These are phyloP conservation scores for Skeletonema menzelii DNA, from an alignment of 108 stramenopile species.

Conservation along the genomic window DNA sequence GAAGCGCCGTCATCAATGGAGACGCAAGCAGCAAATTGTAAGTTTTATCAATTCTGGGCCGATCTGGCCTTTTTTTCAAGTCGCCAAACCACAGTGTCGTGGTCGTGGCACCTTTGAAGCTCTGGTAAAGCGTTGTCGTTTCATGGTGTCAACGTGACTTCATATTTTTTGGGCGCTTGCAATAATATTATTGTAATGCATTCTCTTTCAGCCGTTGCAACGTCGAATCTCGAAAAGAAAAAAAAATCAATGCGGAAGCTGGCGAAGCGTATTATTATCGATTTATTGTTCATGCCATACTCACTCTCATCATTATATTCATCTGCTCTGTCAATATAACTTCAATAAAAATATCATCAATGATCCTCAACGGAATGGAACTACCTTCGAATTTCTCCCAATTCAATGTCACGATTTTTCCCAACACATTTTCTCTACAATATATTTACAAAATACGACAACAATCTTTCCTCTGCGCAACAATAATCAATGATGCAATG, in stretches of 20 bases:
- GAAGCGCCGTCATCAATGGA: constrained; percentile 29
- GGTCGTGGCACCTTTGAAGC: neutral
- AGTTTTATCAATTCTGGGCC: neutral
- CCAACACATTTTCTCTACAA: neutral
- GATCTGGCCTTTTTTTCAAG: neutral
- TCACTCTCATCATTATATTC: neutral
- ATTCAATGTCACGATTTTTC: neutral
- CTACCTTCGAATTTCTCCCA: neutral
- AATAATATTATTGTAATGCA: neutral
- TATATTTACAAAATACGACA: neutral
- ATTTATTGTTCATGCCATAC: neutral
- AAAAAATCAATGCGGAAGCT: neutral
- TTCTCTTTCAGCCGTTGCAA: neutral
- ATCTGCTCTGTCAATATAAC: neutral
- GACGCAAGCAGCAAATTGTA: constrained; percentile 28
- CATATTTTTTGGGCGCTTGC: neutral
- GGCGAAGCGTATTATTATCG: neutral
- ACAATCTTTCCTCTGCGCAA: neutral
- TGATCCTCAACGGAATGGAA: neutral
- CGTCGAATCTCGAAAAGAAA: neutral
- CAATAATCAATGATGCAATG: neutral
- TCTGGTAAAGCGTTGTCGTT: neutral
- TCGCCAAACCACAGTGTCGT: neutral
- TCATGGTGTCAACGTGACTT: neutral
- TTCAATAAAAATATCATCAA: neutral